Percentiles rank a stretch among this genome's conserved stretches.
Evolutionary conservation across 2,329 filamentous ascomycete genomes (phyloP).

Genomic region (Aspergillus pseudonomiae): DNA sequence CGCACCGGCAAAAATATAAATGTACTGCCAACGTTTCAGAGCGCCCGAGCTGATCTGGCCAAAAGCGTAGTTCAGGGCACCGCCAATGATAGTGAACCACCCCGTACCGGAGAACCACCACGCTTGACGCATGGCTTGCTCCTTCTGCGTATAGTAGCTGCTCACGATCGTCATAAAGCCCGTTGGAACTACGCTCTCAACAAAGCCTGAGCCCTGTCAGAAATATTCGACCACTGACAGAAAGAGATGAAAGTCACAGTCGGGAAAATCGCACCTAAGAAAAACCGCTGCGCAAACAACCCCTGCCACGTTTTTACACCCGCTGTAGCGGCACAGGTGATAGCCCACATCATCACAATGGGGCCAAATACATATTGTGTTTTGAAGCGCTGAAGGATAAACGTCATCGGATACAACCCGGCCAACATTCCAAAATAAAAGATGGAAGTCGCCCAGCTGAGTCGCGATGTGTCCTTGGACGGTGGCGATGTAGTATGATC

Average conservation of each 20-base stretch:
- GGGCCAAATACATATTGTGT: slow-evolving; percentile 65
- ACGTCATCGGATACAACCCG: slow-evolving; percentile 74
- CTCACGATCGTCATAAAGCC: slow-evolving; percentile 67
- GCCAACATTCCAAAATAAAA: slow-evolving; percentile 82
- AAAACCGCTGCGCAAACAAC: slow-evolving; percentile 68
- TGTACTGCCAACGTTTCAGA: slow-evolving; percentile 69
- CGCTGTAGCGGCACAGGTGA: slow-evolving; percentile 69
- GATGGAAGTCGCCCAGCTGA: slow-evolving; percentile 76
- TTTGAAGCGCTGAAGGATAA: slow-evolving; percentile 68
- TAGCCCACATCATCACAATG: slow-evolving; percentile 62
- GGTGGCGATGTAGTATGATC: slow-evolving; percentile 56
- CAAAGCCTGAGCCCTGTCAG: slow-evolving; percentile 44
- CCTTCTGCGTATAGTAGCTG: slow-evolving; percentile 65
- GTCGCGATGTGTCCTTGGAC: slow-evolving; percentile 65
- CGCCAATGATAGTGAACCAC: slow-evolving; percentile 65
- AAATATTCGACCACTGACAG: not conserved
- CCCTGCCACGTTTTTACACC: slow-evolving; percentile 66
- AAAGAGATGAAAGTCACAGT: not conserved
- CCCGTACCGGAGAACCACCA: slow-evolving; percentile 67
- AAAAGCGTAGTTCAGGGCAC: slow-evolving; percentile 68
- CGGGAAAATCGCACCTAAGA: slow-evolving; percentile 45
- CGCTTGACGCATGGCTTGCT: slow-evolving; percentile 66
- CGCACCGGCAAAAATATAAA: slow-evolving; percentile 67
- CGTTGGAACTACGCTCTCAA: slow-evolving; percentile 67
- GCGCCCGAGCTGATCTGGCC: slow-evolving; percentile 61